Percentiles rank a stretch among this genome's conserved stretches.
Conservation (phyloP, 2,329 filamentous ascomycete genomes). For the Hyphodiscus sp. region DNA sequence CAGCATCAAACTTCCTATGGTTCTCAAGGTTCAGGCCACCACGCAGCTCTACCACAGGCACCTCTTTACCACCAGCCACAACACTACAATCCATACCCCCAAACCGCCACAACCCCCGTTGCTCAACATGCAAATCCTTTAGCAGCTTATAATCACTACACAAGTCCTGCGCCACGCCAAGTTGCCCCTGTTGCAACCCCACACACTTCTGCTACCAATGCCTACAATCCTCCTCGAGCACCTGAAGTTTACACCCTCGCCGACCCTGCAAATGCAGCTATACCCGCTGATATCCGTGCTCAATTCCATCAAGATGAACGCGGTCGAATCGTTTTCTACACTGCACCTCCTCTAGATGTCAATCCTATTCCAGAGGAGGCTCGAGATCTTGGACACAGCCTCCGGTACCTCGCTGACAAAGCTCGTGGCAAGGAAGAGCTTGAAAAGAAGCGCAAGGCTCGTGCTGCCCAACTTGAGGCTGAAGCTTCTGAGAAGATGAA, state of each 20-base stretch:
- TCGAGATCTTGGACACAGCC: constrained; percentile 38
- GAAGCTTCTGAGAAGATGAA: constrained; percentile 25
- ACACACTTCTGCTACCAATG: constrained; percentile 23
- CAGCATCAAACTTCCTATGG: constrained; percentile 26
- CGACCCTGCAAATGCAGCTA: constrained; percentile 56
- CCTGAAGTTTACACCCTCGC: constrained; percentile 59
- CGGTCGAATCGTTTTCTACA: constrained; percentile 63
- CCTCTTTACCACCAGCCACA: constrained; percentile 16
- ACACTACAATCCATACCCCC: constrained; percentile 15
- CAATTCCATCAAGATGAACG: constrained; percentile 61
- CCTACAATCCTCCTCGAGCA: constrained; percentile 53
- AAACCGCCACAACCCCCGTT: constrained; percentile 14
- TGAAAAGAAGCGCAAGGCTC: constrained; percentile 26
- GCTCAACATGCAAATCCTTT: constrained; percentile 22
- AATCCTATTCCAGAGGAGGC: constrained; percentile 21
- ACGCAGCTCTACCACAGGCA: constrained; percentile 20
- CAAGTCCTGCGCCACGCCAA: constrained; percentile 13
- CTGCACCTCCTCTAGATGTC: constrained; percentile 52
- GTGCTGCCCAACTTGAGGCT: constrained; percentile 21
- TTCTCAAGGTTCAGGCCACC: constrained; percentile 18
- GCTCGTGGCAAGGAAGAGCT: constrained; percentile 31
- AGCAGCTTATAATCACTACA: constrained; percentile 22
- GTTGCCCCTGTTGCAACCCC: constrained; percentile 9
- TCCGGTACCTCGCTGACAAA: constrained; percentile 43
- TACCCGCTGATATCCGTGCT: constrained; percentile 56